These are phyloP conservation scores for Phytophthora meadii DNA, from an alignment of 352 stramenopile genomes.

Conservation along the genomic window DNA sequence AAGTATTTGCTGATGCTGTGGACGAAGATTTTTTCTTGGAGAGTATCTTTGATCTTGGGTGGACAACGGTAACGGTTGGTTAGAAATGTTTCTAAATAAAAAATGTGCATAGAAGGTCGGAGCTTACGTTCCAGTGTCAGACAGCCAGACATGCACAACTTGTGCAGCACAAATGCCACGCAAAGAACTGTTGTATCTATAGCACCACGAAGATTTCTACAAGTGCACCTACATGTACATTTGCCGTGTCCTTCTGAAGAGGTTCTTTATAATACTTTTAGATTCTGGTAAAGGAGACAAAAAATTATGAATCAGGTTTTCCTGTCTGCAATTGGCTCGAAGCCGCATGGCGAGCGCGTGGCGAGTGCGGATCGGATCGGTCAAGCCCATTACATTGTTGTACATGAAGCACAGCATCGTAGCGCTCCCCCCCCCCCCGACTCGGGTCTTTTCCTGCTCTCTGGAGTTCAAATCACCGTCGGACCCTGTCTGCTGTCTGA, in stretches of 20 bases:
- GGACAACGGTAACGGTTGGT: conserved; percentile 15
- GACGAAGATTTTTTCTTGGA: background rate
- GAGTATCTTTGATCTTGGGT: conserved; percentile 3
- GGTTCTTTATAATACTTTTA: no score
- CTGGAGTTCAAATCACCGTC: conserved; percentile 29
- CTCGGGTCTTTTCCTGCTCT: conserved; percentile 6
- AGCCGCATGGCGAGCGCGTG: conserved; percentile 12
- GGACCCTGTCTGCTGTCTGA: conserved; percentile 18
- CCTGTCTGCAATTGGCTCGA: conserved; percentile 22
- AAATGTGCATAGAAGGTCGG: no score
- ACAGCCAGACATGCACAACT: no score
- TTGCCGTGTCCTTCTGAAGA: no score
- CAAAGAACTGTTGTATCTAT: no score
- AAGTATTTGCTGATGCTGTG: background rate
- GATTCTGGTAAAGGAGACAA: background rate
- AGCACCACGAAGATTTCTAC: no score
- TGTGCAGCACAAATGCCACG: no score
- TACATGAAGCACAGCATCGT: background rate
- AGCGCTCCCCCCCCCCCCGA: background rate
- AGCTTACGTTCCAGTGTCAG: no score
- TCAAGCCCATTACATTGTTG: conserved; percentile 5
- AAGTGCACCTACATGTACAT: no score
- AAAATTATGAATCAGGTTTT: background rate
- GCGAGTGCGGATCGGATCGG: conserved; percentile 12
- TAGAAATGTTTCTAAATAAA: conserved; percentile 20